A percentile compares a stretch with the other conserved stretches of the same genome.
Conservation (phyloP, 2,329 filamentous ascomycete species). For the Cladosporium sp. region DNA sequence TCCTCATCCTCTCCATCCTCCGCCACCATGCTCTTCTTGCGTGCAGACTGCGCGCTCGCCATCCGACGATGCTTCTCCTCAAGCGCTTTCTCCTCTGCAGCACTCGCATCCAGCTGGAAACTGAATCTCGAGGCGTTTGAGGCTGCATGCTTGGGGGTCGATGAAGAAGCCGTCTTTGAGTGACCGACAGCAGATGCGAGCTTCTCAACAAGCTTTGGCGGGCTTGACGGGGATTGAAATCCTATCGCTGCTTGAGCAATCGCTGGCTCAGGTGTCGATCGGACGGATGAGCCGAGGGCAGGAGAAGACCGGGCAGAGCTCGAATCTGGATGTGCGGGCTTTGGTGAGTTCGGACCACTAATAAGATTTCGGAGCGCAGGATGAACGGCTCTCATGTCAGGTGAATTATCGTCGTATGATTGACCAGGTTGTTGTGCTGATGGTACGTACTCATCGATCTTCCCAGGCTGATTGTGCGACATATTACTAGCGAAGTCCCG, state of each 20-base stretch:
- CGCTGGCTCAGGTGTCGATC: constrained; percentile 8
- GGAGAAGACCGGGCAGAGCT: constrained; percentile 8
- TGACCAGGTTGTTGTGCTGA: background rate
- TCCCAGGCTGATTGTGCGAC: background rate
- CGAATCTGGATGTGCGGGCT: background rate
- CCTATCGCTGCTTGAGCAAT: constrained; percentile 5
- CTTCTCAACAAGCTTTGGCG: constrained; percentile 27
- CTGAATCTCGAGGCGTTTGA: constrained; percentile 77
- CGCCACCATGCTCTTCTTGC: constrained; percentile 13
- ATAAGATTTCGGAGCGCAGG: constrained; percentile 10
- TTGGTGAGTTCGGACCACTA: constrained; percentile 3
- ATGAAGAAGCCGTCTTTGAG: constrained; percentile 17
- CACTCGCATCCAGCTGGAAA: constrained; percentile 71
- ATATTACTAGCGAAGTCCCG: background rate
- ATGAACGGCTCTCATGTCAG: background rate
- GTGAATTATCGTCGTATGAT: background rate
- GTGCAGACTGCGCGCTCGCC: background rate
- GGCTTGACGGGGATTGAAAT: constrained; percentile 13
- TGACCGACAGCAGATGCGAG: constrained; percentile 28
- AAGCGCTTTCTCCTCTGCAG: constrained; percentile 61
- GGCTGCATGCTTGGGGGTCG: constrained; percentile 38
- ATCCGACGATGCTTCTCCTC: constrained; percentile 60
- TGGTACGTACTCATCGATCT: background rate
- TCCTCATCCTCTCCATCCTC: constrained; percentile 33
- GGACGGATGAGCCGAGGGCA: background rate